These are phyloP conservation scores for Mediolabrus comicus DNA, from an alignment of 108 stramenopile genomes.

Conservation along the genomic window DNA sequence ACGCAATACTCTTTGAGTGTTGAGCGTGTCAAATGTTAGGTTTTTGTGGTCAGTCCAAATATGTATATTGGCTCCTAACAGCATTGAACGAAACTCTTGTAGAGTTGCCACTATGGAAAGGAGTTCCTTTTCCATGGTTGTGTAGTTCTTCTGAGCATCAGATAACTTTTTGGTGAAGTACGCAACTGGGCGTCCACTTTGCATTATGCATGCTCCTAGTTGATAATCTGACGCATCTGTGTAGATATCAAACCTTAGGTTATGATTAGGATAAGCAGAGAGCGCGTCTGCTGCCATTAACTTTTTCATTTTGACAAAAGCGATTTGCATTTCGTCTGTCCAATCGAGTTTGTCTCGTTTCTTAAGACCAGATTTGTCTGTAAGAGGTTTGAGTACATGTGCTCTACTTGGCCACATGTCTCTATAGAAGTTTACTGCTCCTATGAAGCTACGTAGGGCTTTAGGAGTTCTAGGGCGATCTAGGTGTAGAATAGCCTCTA, in stretches of 20 bases:
- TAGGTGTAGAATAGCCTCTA: constrained; percentile 39
- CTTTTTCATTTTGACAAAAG: constrained; percentile 13
- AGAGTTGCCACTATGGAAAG: constrained; percentile 1
- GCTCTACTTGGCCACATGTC: constrained; percentile 50
- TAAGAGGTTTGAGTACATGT: constrained; percentile 45
- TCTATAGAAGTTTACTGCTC: constrained; percentile 39
- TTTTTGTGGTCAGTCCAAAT: constrained; percentile 32
- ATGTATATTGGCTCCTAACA: neutral
- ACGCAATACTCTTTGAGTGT: constrained; percentile 28
- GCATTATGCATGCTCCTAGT: constrained; percentile 18
- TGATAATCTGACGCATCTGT: constrained; percentile 26
- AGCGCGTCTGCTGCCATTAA: constrained; percentile 3
- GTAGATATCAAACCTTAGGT: constrained; percentile 16
- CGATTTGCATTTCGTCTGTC: constrained; percentile 22
- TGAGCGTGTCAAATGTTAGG: constrained; percentile 5
- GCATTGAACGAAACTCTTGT: constrained; percentile 9
- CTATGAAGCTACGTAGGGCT: constrained; percentile 34
- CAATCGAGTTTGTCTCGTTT: constrained; percentile 30
- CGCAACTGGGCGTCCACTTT: constrained; percentile 6
- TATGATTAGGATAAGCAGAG: constrained; percentile 18
- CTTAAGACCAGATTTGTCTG: neutral
- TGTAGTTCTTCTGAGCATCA: constrained; percentile 2
- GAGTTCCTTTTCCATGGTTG: constrained; percentile 4
- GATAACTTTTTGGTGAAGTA: constrained; percentile 4
- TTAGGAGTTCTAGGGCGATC: constrained; percentile 33